Percentiles rank a stretch among this genome's conserved stretches.
These are phyloP conservation scores for Chaetomiaceae sp. DNA, from an alignment of 2,329 filamentous ascomycete genomes.

Conservation along the genomic window DNA sequence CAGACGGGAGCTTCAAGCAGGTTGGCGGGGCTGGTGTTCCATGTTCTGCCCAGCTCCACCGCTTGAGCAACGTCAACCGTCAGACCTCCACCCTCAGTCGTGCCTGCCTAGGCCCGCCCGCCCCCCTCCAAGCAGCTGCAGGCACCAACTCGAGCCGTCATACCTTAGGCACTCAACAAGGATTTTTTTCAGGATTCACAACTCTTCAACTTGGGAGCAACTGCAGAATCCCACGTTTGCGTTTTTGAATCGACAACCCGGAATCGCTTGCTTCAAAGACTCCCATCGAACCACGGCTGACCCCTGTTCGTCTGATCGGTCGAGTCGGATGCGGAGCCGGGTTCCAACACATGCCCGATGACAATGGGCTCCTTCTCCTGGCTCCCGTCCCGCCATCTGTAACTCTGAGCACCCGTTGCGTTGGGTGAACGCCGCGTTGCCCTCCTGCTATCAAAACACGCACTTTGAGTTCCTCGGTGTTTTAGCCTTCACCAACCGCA, in stretches of 20 bases:
- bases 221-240: no score
- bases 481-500: not conserved
- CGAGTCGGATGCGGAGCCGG: slow-evolving; percentile 12
- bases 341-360: not conserved
- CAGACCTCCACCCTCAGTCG: not conserved
- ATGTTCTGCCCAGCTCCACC: slow-evolving; percentile 10
- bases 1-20: not conserved
- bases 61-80: slow-evolving; percentile 9
- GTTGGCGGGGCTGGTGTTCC: slow-evolving; percentile 2
- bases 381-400: not conserved
- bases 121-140: not conserved
- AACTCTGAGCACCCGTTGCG: no score
- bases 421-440: no score
- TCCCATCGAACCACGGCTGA: not conserved
- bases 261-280: no score
- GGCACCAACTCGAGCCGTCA: no score
- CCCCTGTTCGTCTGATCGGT: not conserved
- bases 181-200: no score
- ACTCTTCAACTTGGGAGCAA: no score
- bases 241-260: no score
- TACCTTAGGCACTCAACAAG: no score
- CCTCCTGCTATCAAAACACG: not conserved
- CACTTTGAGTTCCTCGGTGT: not conserved
- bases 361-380: slow-evolving; percentile 12
- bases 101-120: not conserved